These are phyloP conservation scores for Allomyces arbusculus DNA, from an alignment of 192 early-diverging fungal genomes.

Conservation along the genomic window DNA sequence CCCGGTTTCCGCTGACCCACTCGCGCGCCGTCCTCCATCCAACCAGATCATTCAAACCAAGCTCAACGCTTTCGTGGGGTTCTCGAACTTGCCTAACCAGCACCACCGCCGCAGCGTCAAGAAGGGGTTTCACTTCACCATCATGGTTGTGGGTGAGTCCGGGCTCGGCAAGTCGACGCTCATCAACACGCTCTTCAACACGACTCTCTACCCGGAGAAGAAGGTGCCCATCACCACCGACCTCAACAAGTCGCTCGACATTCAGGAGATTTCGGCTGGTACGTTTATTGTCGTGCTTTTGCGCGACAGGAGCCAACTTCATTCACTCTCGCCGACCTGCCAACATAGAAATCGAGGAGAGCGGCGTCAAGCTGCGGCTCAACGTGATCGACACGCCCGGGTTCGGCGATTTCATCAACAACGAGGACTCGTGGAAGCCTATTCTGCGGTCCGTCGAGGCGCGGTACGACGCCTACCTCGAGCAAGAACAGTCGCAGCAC, in stretches of 20 bases:
- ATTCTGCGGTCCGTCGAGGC: constrained; percentile 88
- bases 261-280: constrained; percentile 48
- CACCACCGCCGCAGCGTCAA: constrained; percentile 85
- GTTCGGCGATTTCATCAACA: constrained; percentile 97
- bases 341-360: constrained; percentile 73
- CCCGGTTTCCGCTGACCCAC: too few species aligned
- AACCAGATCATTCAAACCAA: constrained; percentile 21
- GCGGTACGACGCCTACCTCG: constrained; percentile 78
- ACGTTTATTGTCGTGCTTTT: too few species aligned
- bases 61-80: constrained; percentile 76
- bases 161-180: constrained; percentile 95
- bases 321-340: too few species aligned
- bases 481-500: constrained; percentile 81
- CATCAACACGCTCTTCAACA: constrained; percentile 91
- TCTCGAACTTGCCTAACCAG: constrained; percentile 87
- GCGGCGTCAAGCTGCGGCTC: constrained; percentile 77
- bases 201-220: constrained; percentile 66
- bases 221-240: constrained; percentile 47
- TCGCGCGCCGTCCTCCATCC: too few species aligned
- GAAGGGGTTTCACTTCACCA: constrained; percentile 82
- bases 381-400: constrained; percentile 95
- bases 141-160: constrained; percentile 91
- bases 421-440: constrained; percentile 94
- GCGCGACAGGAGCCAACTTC: too few species aligned
- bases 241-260: constrained; percentile 47